Evolutionary conservation across 768 basidiomycete species (phyloP), one percentile per base, ranked within the genome.

Genomic region (Pisolithus marmoratus): DNA sequence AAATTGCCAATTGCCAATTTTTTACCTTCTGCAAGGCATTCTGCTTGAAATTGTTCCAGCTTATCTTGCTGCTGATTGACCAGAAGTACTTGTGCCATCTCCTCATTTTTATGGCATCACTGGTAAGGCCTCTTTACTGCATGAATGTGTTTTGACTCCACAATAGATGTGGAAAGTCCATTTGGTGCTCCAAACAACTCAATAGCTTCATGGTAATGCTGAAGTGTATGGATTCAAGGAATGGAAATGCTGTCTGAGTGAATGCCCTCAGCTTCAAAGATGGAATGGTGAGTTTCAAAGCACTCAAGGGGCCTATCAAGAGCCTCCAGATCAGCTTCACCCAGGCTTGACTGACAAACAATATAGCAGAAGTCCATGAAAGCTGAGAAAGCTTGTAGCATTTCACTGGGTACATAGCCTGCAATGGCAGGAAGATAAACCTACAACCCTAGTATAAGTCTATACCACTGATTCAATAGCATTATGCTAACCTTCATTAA

Each of bases 291-390:
- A n/a, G n/a, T 17, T 36, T 48, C 27, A 42, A 53, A 42, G n/a
- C 34, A 5, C 19, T 29, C 8, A 5, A 53, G 47, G 9, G 47
- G n/a, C 17, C 24, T 40, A 47, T 52, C 47, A 11, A 53, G 24
- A 12, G 38, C 29, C 41, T 27, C 34, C 40, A 42, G 19, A 22
- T 19, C 20, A 23, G 40, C 40, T 5, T 19, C 20, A 22, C 23
- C 12, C 5, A 48, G 29, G 31, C 29, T 37, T 48, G 31, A 48
- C 20, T 15, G 47, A 7, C n/a, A 24, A 15, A 49, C 34, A 19
- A 68, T 55, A 50, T 67, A 70, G 43, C 61, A 64, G 54, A 63
- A 68, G 12, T 70, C 65, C n/a, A 68, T 26, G 43, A 70, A 64
- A 8, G 58, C 51, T 3, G 50, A 19, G 14, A 70, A 26, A 3